These are phyloP conservation scores for Dothideomycetes sp. DNA, from an alignment of 2,329 filamentous ascomycete genomes.

Conservation along the genomic window DNA sequence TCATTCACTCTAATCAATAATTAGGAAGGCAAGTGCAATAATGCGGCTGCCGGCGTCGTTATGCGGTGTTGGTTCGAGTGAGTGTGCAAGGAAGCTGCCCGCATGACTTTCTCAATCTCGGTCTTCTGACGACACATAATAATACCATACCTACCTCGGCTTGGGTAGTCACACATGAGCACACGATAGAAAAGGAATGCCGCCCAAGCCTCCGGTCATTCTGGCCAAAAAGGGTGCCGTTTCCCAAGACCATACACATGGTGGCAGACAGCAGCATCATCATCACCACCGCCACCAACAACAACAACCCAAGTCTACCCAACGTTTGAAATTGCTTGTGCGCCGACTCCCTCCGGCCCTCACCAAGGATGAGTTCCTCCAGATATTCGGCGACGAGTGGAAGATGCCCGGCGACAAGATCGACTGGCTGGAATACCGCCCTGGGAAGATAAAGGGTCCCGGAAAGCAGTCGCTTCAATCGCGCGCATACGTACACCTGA, in stretches of 20 bases:
- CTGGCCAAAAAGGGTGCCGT: conserved; percentile 11
- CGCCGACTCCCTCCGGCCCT: conserved; percentile 79
- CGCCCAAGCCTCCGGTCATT: conserved; percentile 10
- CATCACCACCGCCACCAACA: neutral
- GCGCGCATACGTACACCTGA: conserved; percentile 73
- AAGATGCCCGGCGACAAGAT: conserved; percentile 68
- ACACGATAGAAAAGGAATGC: too few relatives aligned
- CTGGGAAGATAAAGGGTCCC: conserved; percentile 76
- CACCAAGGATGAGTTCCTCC: conserved; percentile 67
- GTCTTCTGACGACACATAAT: too few relatives aligned
- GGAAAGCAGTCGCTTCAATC: conserved; percentile 76
- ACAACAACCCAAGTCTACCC: conserved; percentile 32
- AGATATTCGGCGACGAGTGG: conserved; percentile 70
- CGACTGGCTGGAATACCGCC: conserved; percentile 69
- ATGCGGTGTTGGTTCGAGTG: too few relatives aligned
- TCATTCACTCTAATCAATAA: too few relatives aligned
- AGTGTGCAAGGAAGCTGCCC: too few relatives aligned
- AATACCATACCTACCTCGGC: too few relatives aligned
- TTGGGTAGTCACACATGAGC: too few relatives aligned
- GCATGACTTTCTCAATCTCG: too few relatives aligned
- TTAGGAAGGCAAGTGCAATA: too few relatives aligned
- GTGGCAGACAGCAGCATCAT: too few relatives aligned
- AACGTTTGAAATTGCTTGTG: conserved; percentile 73
- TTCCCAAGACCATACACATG: too few relatives aligned
- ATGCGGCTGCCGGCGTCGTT: too few relatives aligned